Base-by-base conservation (phyloP, 2,329 filamentous ascomycete genomes). In the Albifimbria verrucaria region DNA sequence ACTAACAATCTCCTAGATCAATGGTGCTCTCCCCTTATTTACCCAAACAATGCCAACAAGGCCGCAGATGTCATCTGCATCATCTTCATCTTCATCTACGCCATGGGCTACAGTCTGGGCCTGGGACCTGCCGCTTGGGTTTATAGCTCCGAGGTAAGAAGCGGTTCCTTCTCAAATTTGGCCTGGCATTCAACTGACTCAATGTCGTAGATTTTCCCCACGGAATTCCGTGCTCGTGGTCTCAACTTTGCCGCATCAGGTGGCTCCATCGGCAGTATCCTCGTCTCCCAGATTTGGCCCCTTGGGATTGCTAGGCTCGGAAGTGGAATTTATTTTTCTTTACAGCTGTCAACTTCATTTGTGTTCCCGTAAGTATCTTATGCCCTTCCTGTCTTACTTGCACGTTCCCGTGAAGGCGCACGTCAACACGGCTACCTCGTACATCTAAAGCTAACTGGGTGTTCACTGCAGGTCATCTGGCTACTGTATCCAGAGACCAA, bases 51-150 rank as follows among this genome's bases (percentile, higher is more conserved):
- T 57, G 65, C 65, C 7, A 82, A 76, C 63, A 68, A 66, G 12
- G 68, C 63, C 0, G 71, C 80, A 1, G 78, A 83, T 62, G 73
- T 77, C 44, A 63, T 71, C 4, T 82, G 80, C 59, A 74, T 83
- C 21, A 67, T 77, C 11, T 83, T 82, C 60, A 78, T 83, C 41
- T 83, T 83, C 61, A 67, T 84, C 43, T 85, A 82, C 62, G 78
- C 80, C 7, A 72, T 83, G 49, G 81, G 81, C 1, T 84, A 81
- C 60, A 81, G 77, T 49, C 70, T 84, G 55, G 79, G 81, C 0
- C 81, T 83, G 43, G 81, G 81, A 0, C 79, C 81, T 0, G 76
- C 79, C 1, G 73, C 79, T 0, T 85, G 81, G 81, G 78, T 84
- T 0, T 84, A 84, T 55, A 78, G 78, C n/a, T 75, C 79, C 0